phyloP scores from a whole-genome alignment of 1,284 basidiomycete species.

The Agroathelia rolfsii region DNA sequence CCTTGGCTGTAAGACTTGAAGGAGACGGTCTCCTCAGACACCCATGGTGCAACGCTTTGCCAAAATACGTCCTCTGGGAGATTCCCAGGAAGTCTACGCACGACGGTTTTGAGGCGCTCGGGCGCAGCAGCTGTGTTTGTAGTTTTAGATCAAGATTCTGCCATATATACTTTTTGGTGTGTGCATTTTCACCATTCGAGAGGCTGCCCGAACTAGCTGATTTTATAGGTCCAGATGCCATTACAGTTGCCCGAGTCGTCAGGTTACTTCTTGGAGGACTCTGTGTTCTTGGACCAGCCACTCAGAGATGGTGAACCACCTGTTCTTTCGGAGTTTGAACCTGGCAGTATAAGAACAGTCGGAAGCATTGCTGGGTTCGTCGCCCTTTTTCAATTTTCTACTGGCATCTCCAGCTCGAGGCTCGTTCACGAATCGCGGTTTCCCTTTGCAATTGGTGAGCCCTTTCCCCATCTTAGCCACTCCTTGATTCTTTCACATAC shows the following conservation, averaged over 20 bases:
- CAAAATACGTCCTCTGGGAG: slow-evolving; percentile 90
- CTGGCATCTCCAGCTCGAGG: slow-evolving; percentile 4
- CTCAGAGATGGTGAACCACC: neutral
- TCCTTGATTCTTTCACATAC: slow-evolving; percentile 16
- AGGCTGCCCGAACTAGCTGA: too few species aligned
- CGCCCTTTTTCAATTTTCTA: slow-evolving; percentile 3
- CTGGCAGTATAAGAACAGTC: too few species aligned
- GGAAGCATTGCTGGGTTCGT: neutral
- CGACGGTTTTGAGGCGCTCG: slow-evolving; percentile 79
- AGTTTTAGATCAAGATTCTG: slow-evolving; percentile 11
- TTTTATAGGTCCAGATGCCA: slow-evolving; percentile 15
- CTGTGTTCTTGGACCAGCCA: neutral
- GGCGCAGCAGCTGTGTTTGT: slow-evolving; percentile 9
- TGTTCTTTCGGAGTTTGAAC: neutral
- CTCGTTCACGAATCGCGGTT: slow-evolving; percentile 5
- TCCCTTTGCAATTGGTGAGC: slow-evolving; percentile 14
- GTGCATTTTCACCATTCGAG: too few species aligned
- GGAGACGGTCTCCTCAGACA: slow-evolving; percentile 58
- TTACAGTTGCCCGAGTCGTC: slow-evolving; percentile 5
- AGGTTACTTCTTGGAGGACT: neutral
- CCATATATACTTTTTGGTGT: slow-evolving; percentile 13
- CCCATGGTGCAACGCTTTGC: slow-evolving; percentile 82
- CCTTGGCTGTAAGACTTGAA: slow-evolving; percentile 67
- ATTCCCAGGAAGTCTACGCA: slow-evolving; percentile 84
- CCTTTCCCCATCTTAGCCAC: slow-evolving; percentile 4